These are phyloP conservation scores for Apiotrichum gracile DNA, from an alignment of 1,284 basidiomycete species.

Conservation along the genomic window DNA sequence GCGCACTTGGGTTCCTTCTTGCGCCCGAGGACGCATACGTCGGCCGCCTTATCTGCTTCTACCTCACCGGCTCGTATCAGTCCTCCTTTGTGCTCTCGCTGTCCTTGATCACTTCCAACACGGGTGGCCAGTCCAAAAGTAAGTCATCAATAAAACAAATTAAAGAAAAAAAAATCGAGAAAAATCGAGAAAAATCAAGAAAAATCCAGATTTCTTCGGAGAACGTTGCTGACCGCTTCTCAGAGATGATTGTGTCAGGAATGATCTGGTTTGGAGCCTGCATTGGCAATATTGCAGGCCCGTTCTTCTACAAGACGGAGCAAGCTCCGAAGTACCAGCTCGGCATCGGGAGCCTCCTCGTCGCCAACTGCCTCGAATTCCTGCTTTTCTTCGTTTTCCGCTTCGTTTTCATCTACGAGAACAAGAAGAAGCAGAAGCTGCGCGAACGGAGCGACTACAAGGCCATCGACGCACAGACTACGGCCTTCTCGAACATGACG, in stretches of 20 bases:
- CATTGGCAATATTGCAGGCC: conserved; percentile 48
- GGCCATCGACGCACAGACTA: conserved; percentile 15
- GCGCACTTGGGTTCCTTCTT: conserved; percentile 46
- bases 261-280: conserved; percentile 44
- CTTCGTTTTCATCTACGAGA: conserved; percentile 45
- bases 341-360: conserved; percentile 49
- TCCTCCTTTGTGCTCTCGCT: conserved; percentile 51
- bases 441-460: conserved; percentile 14
- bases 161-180: not conserved
- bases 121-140: conserved; percentile 50
- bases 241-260: conserved; percentile 41
- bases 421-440: conserved; percentile 43
- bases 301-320: conserved; percentile 45
- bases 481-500: conserved; percentile 43
- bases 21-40: conserved; percentile 44
- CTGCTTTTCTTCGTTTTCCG: conserved; percentile 47
- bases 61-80: conserved; percentile 49
- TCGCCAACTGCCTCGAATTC: conserved; percentile 44
- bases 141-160: conserved; percentile 4
- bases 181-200: not conserved
- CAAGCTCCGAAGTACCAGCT: conserved; percentile 49
- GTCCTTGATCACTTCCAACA: conserved; percentile 51
- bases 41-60: conserved; percentile 54
- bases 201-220: not conserved
- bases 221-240: not conserved